Base-by-base conservation (phyloP, 2,329 filamentous ascomycete species). In the Colletotrichum graminicola region DNA sequence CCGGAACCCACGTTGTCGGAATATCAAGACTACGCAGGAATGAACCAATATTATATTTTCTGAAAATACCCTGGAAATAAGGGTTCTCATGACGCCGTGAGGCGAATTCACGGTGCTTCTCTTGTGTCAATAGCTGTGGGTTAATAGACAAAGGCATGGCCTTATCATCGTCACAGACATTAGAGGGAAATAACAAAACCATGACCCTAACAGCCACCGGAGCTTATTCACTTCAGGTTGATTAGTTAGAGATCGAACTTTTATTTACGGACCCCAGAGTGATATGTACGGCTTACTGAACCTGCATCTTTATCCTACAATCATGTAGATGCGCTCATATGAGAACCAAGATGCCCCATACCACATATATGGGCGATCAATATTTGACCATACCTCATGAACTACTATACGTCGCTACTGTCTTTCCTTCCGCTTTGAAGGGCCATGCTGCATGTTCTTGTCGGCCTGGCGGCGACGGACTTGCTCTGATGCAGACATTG, bases 341-440 rank as follows among this genome's bases (percentile, higher is more conserved):
- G 12, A 26, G 43, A 7, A 57, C 51, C 8, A 52, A 57, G 51
- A 68, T 68, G 21, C 41, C 66, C 66, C 60, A 59, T 29, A 64
- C 60, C 60, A 65, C 60, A 65, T 26, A 26, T 43, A 41, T 68
- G 26, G 23, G 11, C 3, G 4, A 23, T n/a, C 5, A 10, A 18
- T 11, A 12, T 7, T 7, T 47, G 43, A 14, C 26, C 2, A 36
- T 18, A 8, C 23, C 12, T 11, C 16, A 32, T 11, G 5, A n/a
- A 29, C 14, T 29, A 29, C n/a, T 21, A 2, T 10, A 21, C 5
- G 29, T 14, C 10, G 29, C 3, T 49, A 0, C 7, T n/a, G 4
- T 23, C 10, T 16, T 26, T 8, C 2, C 4, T 3, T 29, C 52
- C 60, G 6, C 63, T 59, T 52, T 45, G 60, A 26, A 59, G 16